Evolutionary conservation across 1,139 yeast species (phyloP).

Genomic region (Maudiozyma humilis): DNA sequence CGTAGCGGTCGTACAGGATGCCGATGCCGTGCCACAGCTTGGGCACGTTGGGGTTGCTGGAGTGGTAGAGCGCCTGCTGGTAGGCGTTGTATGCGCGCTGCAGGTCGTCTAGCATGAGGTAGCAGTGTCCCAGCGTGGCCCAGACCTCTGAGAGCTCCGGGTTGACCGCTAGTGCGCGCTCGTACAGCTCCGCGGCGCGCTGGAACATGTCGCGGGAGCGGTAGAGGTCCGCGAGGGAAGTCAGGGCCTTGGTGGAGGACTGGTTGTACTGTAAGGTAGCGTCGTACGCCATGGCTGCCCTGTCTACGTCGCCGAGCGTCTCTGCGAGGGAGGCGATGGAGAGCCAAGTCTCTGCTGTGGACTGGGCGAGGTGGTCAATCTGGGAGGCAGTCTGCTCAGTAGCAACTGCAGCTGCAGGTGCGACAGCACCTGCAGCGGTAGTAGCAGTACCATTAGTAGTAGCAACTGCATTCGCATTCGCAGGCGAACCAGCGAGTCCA

Average conservation of each 20-base stretch:
- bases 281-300: conserved; percentile 84
- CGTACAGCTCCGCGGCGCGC: conserved; percentile 89
- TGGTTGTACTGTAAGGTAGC: conserved; percentile 84
- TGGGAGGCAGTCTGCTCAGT: conserved; percentile 7
- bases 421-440: background rate
- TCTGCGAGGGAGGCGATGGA: conserved; percentile 90
- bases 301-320: conserved; percentile 77
- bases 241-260: conserved; percentile 74
- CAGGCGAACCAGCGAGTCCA: no score
- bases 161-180: conserved; percentile 70
- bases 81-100: conserved; percentile 94
- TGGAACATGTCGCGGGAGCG: conserved; percentile 84
- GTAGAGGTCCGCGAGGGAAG: conserved; percentile 80
- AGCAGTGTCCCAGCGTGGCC: conserved; percentile 96
- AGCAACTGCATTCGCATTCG: background rate
- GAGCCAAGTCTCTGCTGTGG: conserved; percentile 88
- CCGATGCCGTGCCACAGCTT: conserved; percentile 98
- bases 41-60: conserved; percentile 91
- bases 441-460: background rate
- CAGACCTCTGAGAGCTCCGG: conserved; percentile 94
- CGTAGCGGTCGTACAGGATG: conserved; percentile 88
- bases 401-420: background rate
- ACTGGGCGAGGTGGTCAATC: conserved; percentile 41
- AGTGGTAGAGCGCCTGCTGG: conserved; percentile 86
- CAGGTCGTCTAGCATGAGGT: conserved; percentile 89